These are phyloP conservation scores for Beauveria rudraprayagi DNA, from an alignment of 2,329 filamentous ascomycete species.

Conservation along the genomic window DNA sequence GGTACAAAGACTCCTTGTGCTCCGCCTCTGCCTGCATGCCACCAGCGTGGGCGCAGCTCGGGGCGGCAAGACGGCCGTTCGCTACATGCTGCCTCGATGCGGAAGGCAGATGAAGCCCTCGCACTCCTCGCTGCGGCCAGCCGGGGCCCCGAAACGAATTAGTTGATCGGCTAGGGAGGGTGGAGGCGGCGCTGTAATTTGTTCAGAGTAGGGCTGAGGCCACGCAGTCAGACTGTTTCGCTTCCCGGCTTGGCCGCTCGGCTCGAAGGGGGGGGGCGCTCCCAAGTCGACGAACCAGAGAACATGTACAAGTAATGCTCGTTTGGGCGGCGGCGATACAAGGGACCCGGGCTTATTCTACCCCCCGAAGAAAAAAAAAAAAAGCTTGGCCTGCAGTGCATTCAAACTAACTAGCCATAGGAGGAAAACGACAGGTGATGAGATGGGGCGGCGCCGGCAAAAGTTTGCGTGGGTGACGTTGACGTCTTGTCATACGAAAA, in stretches of 20 bases:
- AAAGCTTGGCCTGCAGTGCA: neutral
- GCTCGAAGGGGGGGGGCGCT: neutral
- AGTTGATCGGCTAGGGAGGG: neutral
- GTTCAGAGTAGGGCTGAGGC: slow-evolving; percentile 9
- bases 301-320: neutral
- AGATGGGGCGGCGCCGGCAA: neutral
- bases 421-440: slow-evolving; percentile 1
- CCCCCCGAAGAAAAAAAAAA: neutral
- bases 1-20: slow-evolving; percentile 5
- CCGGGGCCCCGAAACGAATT: neutral
- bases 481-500: neutral
- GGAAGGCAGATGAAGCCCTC: slow-evolving; percentile 4
- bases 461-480: slow-evolving; percentile 4
- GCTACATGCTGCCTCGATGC: slow-evolving; percentile 2
- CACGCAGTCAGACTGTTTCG: neutral
- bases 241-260: neutral
- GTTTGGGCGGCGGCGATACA: neutral
- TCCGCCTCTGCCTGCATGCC: slow-evolving; percentile 3
- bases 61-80: neutral
- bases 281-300: neutral
- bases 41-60: neutral
- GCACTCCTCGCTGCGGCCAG: neutral
- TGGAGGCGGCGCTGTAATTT: neutral
- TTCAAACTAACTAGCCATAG: neutral
- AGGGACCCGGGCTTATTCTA: neutral